Evolutionary conservation across 768 basidiomycete genomes (phyloP).

Genomic region (Boletus tylopilopsis): DNA sequence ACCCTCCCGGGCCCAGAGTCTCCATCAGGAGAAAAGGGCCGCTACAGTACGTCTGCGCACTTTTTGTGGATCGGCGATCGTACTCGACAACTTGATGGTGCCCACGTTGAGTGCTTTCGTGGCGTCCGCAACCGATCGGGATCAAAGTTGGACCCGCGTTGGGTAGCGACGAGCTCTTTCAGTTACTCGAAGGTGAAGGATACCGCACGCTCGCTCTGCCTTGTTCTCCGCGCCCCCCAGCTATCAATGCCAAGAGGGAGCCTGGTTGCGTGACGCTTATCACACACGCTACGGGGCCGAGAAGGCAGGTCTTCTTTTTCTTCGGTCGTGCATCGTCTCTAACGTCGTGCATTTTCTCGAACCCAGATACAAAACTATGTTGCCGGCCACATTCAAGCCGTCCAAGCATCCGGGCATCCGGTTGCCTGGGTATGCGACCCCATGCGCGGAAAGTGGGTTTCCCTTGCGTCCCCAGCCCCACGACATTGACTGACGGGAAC

Average conservation of each 20-base stretch:
- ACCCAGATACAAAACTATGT: conserved; percentile 71
- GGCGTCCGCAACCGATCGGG: conserved; percentile 90
- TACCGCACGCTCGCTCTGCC: not conserved
- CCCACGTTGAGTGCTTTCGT: conserved; percentile 93
- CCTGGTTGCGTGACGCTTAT: conserved; percentile 84
- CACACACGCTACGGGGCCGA: conserved; percentile 87
- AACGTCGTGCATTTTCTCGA: not conserved
- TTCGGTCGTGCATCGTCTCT: not conserved
- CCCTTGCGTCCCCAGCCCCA: too few species aligned
- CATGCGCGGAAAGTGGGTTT: conserved; percentile 99
- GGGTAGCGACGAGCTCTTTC: conserved; percentile 69
- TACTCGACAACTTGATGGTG: conserved; percentile 86
- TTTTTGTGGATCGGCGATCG: conserved; percentile 98
- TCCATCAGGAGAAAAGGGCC: conserved; percentile 35
- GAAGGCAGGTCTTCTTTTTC: conserved; percentile 57
- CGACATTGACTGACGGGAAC: not conserved
- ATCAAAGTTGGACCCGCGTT: conserved; percentile 95
- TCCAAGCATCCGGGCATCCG: conserved; percentile 76
- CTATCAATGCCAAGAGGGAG: conserved; percentile 85
- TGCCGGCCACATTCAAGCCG: conserved; percentile 75
- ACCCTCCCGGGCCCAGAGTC: conserved; percentile 38
- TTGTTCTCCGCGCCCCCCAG: conserved; percentile 33
- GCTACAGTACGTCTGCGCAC: conserved; percentile 90
- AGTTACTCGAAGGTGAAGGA: conserved; percentile 68
- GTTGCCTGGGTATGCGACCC: conserved; percentile 96